These are phyloP conservation scores for Barnettozyma sucrosica DNA, from an alignment of 805 yeast genomes.

Conservation along the genomic window DNA sequence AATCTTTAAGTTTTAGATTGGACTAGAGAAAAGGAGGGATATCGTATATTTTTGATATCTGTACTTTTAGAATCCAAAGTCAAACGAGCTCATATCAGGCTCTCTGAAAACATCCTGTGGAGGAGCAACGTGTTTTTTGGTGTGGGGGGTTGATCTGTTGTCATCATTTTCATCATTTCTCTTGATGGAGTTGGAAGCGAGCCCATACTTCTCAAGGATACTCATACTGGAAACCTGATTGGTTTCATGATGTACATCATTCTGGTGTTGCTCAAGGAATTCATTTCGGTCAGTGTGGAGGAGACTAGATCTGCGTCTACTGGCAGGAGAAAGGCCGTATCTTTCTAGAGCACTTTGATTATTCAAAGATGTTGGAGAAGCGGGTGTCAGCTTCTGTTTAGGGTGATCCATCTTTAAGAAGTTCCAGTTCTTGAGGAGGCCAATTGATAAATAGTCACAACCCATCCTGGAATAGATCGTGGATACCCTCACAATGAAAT, in stretches of 20 bases:
- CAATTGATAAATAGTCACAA: constrained; percentile 70
- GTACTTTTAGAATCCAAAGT: constrained; percentile 35
- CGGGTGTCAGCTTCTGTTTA: constrained; percentile 2
- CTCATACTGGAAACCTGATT: constrained; percentile 13
- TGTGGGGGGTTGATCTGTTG: constrained; percentile 7
- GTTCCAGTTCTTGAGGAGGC: constrained; percentile 61
- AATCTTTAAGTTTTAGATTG: no score
- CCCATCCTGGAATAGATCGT: constrained; percentile 82
- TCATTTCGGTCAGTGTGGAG: constrained; percentile 7
- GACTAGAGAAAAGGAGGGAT: no score
- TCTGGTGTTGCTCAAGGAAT: neutral
- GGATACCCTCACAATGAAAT: constrained; percentile 56
- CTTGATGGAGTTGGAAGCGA: constrained; percentile 17
- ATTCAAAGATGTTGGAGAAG: constrained; percentile 3
- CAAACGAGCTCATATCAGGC: constrained; percentile 73
- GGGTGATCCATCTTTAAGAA: constrained; percentile 34
- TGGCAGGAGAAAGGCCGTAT: constrained; percentile 23
- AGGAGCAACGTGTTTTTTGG: constrained; percentile 11
- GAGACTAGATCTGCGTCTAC: constrained; percentile 20
- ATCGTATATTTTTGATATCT: no score
- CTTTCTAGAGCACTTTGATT: constrained; percentile 15
- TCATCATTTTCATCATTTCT: constrained; percentile 16
- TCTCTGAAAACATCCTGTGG: constrained; percentile 58
- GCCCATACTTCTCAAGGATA: constrained; percentile 25
- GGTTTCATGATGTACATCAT: constrained; percentile 3